Base-by-base conservation (phyloP, 139 green algal species). In the Diplosphaera chodatii region DNA sequence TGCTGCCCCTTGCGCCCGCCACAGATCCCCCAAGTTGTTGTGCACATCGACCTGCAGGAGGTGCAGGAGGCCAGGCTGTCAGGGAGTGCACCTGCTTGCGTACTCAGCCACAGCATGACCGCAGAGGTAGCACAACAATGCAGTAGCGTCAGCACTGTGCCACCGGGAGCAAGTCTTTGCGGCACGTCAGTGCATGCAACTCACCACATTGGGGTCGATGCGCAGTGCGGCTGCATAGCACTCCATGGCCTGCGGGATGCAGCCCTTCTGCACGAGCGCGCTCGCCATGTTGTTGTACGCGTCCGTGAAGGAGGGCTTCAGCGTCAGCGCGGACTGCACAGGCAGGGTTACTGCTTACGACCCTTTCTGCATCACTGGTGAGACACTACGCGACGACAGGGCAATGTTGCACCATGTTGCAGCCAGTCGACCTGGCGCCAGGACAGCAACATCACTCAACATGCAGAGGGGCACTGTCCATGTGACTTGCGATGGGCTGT, bases 1-100 rank as follows among this genome's bases (percentile, higher is more conserved):
- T 3, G 73, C 64, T 3, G 72, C 41, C 23, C 85, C 82, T 77
- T 89, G 81, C 1, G 83, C 75, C 27, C 88, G 83, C 87, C 89
- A 91, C 41, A 96, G 66, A 72, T 94, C 92, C 0, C 90, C 90
- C 63, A 96, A 67, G 70, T 92, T 93, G 71, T 80, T 89, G 72
- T 89, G 85, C 69, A 94, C 90, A 66, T 90, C 84, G 18, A 87
- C 76, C 71, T 90, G 79, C 23, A 13, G 40, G 37, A 8, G 37
- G 10, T 21, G 37, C 10, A 13, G 37, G 13, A 13, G 37, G 37
- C 10, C 37, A 48, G 8, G 37, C 37, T 8, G 37, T 8, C 13
- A 8, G 37, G 37, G 37, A n/a, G 37, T 48, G 10, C 37, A 48
- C 10, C 37, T 8, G 37, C 37, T 48, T 48, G 37, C 37, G 37